phyloP scores from a whole-genome alignment of 2,329 filamentous ascomycete species.

The Colletotrichum caudatum region DNA sequence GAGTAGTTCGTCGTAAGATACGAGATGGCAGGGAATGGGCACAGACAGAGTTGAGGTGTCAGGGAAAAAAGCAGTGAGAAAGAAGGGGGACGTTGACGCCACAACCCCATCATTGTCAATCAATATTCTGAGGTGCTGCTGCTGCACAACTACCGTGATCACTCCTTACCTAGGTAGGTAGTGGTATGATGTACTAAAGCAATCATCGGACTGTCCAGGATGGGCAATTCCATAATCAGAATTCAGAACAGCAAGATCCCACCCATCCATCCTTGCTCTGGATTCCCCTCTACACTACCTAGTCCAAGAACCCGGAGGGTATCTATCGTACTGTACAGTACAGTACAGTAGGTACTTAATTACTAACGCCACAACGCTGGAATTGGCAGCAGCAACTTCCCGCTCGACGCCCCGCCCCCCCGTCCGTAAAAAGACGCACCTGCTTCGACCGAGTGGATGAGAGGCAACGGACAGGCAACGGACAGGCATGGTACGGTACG shows the following conservation, averaged over 20 bases:
- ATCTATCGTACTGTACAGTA: constrained; percentile 1
- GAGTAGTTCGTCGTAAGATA: constrained; percentile 21
- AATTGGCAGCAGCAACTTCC: constrained; percentile 21
- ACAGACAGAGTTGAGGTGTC: constrained; percentile 32
- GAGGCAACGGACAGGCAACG: constrained; percentile 20
- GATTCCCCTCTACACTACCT: constrained; percentile 20
- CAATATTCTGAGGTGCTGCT: neutral
- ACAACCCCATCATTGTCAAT: constrained; percentile 4
- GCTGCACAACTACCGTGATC: neutral
- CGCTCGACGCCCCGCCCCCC: constrained; percentile 34
- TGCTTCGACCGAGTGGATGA: constrained; percentile 38
- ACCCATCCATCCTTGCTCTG: neutral
- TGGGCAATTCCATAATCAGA: neutral
- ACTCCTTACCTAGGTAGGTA: neutral
- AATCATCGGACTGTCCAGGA: neutral
- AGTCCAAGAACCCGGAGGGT: constrained; percentile 16
- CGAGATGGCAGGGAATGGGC: constrained; percentile 1
- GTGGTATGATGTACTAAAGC: neutral
- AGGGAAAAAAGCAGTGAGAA: constrained; percentile 24
- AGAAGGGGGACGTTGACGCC: constrained; percentile 23
- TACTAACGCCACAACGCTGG: constrained; percentile 27
- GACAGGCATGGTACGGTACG: neutral
- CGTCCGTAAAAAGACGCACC: constrained; percentile 41
- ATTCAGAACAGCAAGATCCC: constrained; percentile 9
- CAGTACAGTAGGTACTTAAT: too few species aligned